Conservation (phyloP, 257 asterid species). For the Lavandula angustifolia region DNA sequence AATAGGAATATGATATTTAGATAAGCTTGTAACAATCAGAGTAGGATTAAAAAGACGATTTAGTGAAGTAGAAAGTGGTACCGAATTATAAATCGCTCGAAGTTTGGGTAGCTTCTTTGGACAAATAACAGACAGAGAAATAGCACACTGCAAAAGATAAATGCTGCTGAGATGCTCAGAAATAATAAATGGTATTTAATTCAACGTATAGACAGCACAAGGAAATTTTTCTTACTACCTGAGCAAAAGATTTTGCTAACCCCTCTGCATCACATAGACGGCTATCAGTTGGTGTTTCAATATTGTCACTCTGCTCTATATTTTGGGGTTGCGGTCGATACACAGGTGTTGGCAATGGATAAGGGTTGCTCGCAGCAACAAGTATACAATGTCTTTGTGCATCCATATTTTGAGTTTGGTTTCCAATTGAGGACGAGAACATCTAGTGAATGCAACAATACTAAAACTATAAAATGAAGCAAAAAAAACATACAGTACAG, state of each 20-base stretch:
- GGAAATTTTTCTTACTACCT: slow-evolving; percentile 43
- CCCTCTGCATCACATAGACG: slow-evolving; percentile 78
- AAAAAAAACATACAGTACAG: slow-evolving; percentile 13
- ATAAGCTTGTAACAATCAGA: slow-evolving; percentile 21
- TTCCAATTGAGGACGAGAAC: slow-evolving; percentile 62
- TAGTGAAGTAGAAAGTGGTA: slow-evolving; percentile 35
- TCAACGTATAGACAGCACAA: slow-evolving; percentile 15
- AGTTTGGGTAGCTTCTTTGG: slow-evolving; percentile 93
- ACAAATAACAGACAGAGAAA: slow-evolving; percentile 88
- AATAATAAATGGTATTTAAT: slow-evolving; percentile 19
- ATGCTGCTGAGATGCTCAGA: slow-evolving; percentile 20
- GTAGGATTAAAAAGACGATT: slow-evolving; percentile 15
- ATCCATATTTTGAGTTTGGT: slow-evolving; percentile 64
- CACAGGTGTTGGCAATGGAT: slow-evolving; percentile 77
- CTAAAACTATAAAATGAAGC: slow-evolving; percentile 17
- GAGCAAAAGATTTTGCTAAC: slow-evolving; percentile 81
- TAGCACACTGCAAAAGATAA: slow-evolving; percentile 63
- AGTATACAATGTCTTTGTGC: slow-evolving; percentile 85
- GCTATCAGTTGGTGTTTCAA: slow-evolving; percentile 59
- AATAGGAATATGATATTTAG: neutral
- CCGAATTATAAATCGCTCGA: slow-evolving; percentile 78
- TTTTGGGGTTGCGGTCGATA: slow-evolving; percentile 60
- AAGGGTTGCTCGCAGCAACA: slow-evolving; percentile 91
- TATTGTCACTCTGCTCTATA: slow-evolving; percentile 52
- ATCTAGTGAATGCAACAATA: slow-evolving; percentile 49